Evolutionary conservation across 2,329 filamentous ascomycete genomes (phyloP), one percentile per base, ranked within the genome.

Genomic region (Colletotrichum filicis): DNA sequence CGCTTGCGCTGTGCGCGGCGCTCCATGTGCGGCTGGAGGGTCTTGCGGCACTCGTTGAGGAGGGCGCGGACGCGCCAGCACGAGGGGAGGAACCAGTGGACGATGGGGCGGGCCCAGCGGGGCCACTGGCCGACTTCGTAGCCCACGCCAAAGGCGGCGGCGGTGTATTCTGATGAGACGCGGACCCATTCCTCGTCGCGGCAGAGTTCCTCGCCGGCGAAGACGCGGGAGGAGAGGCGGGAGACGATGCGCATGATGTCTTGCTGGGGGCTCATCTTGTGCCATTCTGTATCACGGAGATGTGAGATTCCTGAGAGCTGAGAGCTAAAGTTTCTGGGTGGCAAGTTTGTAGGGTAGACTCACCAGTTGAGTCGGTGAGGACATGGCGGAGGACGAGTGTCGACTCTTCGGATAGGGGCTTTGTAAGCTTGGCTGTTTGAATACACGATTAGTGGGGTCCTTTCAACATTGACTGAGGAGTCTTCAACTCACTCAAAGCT

Each of bases 11-110:
- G 28, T 3, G 66, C 56, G 0, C 76, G 73, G 1, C 69, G 67
- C 30, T 76, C 63, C 19, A 78, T 35, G 46, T 74, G 62, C 6
- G 76, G 76, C 32, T 76, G 49, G 2, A 77, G 52, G 2, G 71
- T 28, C 3, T 55, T 35, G 1, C 68, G 74, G n/a, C 68, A 66
- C 7, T 61, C 49, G 6, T 22, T 24, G 5, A 76, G 53, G 19
- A 68, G 37, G 8, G 37, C 28, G 12, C 74, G 74, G 1, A 74
- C 56, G 46, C 30, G 42, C 64, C 68, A 67, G 70, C 74, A 76
- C 28, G 42, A 46, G 5, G 76, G 76, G 19, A 77, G 22, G 30
- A 78, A 75, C 71, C 76, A 75, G 35, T 74, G 73, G 1, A 76
- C 70, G 19, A 72, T 2, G 4, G 76, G 70, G 3, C 76, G 65